Evolutionary conservation across 352 stramenopile genomes (phyloP).

Genomic region (Globisporangium middletonii): DNA sequence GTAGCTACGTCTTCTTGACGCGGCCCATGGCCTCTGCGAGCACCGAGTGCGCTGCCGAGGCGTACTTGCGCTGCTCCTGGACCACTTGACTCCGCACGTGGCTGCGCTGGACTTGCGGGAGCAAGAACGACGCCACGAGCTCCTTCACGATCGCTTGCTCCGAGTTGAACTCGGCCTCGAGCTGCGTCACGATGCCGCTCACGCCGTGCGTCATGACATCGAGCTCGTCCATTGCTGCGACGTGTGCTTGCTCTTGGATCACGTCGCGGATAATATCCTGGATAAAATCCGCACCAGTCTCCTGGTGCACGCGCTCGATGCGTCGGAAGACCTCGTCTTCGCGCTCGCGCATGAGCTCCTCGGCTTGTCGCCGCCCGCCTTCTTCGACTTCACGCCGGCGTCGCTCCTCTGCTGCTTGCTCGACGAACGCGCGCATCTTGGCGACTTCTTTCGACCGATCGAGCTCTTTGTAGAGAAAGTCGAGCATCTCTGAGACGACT

Average conservation of each 20-base stretch:
- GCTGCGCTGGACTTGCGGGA: conserved; percentile 71
- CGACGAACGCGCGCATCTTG: conserved; percentile 72
- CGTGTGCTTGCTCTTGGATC: conserved; percentile 41
- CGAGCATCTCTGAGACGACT: conserved; percentile 83
- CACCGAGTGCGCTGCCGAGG: conserved; percentile 51
- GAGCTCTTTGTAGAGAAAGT: conserved; percentile 88
- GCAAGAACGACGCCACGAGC: conserved; percentile 73
- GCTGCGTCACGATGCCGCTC: conserved; percentile 37
- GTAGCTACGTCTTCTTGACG: conserved; percentile 14
- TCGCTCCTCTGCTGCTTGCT: conserved; percentile 56
- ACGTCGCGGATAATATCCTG: conserved; percentile 57
- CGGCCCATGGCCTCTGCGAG: conserved; percentile 35
- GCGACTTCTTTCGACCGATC: conserved; percentile 71
- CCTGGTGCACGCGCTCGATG: conserved; percentile 74
- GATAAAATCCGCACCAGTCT: conserved; percentile 68
- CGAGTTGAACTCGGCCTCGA: conserved; percentile 40
- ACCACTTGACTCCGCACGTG: conserved; percentile 49
- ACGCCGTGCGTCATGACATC: conserved; percentile 36
- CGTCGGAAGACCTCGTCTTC: conserved; percentile 80
- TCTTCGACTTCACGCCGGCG: conserved; percentile 79
- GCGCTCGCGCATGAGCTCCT: conserved; percentile 74
- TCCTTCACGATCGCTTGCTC: conserved; percentile 69
- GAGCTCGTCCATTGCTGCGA: conserved; percentile 44
- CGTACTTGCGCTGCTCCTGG: conserved; percentile 60
- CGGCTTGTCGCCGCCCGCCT: conserved; percentile 79